Evolutionary conservation across 2,329 filamentous ascomycete genomes (phyloP), one percentile per base, ranked within the genome.

Genomic region (Didymella arachidicola): DNA sequence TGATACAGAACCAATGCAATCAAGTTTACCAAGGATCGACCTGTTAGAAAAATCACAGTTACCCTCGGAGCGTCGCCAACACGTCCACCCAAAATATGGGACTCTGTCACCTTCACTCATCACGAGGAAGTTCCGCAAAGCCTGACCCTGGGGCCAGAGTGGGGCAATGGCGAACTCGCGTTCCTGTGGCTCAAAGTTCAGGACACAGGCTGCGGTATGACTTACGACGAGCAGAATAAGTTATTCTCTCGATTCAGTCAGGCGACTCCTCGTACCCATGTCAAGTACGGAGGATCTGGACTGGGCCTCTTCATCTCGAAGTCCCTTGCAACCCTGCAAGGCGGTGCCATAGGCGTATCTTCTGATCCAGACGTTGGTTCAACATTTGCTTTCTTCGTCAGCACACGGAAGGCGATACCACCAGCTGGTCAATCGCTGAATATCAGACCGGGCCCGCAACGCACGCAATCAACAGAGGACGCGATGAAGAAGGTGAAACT

Each of bases 251-350:
- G 72, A 8, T 75, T 75, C 25, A 66, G 66, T 0, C 73, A 75
- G 45, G 70, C 73, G 3, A 69, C 67, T 7, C 70, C 69, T 16
- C 65, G 69, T 39, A 75, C 73, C 0, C 72, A 75, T 19, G 61
- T 74, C 10, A 72, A 74, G 14, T 80, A 80, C 39, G 79, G 78
- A 4, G 79, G 79, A 11, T 77, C 75, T 5, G 78, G 78, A 0
- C 65, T 80, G 0, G 79, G 79, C 0, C 69, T 81, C 0, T 79
- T 79, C 57, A 80, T 80, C n/a, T 78, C 76, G 16, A 72, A 78
- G 19, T 67, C 67, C 1, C 66, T 73, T 6, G 60, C 64, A 7
- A 64, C 62, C 42, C 54, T 75, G 7, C 71, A 74, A 51, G 79
- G 78, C 3, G 79, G 79, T 7, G 72, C 78, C n/a, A 79, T 80